phyloP scores from a whole-genome alignment of 371 early-diverging fungal genomes.

The Mycotypha africana region DNA sequence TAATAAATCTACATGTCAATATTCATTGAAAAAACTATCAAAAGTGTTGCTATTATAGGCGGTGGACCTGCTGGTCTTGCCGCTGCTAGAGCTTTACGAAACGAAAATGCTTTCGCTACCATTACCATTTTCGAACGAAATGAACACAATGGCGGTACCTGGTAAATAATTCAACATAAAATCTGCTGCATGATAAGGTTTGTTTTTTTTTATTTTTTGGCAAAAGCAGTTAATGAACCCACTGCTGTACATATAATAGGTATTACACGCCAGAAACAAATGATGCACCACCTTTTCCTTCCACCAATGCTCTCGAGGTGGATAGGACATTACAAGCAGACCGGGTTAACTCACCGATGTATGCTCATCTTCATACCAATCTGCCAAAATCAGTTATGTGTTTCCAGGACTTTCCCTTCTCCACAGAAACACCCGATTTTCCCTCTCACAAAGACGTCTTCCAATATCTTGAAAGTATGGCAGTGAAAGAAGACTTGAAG shows the following conservation, averaged over 20 bases:
- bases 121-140: slow-evolving; percentile 42
- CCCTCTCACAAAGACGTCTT: slow-evolving; percentile 20
- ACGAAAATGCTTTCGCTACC: slow-evolving; percentile 30
- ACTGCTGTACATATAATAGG: no score
- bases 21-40: slow-evolving; percentile 14
- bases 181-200: no score
- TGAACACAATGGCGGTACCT: slow-evolving; percentile 36
- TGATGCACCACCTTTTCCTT: slow-evolving; percentile 23
- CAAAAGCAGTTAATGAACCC: no score
- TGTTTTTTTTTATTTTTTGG: no score
- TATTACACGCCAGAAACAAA: slow-evolving; percentile 29
- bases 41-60: slow-evolving; percentile 42
- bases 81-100: slow-evolving; percentile 25
- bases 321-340: slow-evolving; percentile 19
- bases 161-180: slow-evolving; percentile 20
- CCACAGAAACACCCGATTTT: slow-evolving; percentile 18
- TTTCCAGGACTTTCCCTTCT: slow-evolving; percentile 48
- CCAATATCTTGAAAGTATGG: slow-evolving; percentile 39
- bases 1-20: neutral
- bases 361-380: slow-evolving; percentile 55
- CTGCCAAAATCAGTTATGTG: slow-evolving; percentile 55
- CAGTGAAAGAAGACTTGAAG: slow-evolving; percentile 18
- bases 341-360: slow-evolving; percentile 37
- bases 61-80: slow-evolving; percentile 44
- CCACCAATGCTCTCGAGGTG: slow-evolving; percentile 25